These are phyloP conservation scores for Fusarium pseudonygamai DNA, from an alignment of 2,329 filamentous ascomycete species.

Conservation along the genomic window DNA sequence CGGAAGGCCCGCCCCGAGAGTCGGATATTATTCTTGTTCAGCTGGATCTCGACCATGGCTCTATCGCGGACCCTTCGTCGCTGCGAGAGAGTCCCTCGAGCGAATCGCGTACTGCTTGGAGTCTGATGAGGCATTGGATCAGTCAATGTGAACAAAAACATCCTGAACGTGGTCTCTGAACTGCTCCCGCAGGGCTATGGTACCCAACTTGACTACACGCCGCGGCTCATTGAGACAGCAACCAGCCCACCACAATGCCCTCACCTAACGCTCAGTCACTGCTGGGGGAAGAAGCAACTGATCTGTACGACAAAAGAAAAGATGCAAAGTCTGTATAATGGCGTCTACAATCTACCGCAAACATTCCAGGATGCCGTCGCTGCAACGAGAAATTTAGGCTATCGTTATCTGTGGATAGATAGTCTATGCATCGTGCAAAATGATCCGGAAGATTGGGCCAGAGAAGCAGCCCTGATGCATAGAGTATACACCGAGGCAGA, in stretches of 20 bases:
- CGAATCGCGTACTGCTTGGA: background rate
- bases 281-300: background rate
- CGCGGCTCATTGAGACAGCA: background rate
- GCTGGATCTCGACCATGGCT: no score
- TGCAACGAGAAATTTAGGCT: background rate
- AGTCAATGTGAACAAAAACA: rapidly evolving
- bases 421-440: background rate
- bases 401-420: background rate
- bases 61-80: rapidly evolving
- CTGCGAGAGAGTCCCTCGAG: background rate
- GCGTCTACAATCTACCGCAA: background rate
- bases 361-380: background rate
- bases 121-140: background rate
- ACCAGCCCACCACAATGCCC: rapidly evolving
- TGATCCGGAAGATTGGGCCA: background rate
- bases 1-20: background rate
- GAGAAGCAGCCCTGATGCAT: background rate
- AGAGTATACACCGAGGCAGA: background rate
- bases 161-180: rapidly evolving
- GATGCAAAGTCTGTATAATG: no score
- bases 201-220: background rate
- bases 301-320: background rate
- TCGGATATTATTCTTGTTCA: no score
- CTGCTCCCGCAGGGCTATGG: rapidly evolving
- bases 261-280: background rate